A percentile compares a stretch with the other conserved stretches of the same genome.
Evolutionary conservation across 1,284 basidiomycete genomes (phyloP).

Genomic region (Fomitopsis schrenkii): DNA sequence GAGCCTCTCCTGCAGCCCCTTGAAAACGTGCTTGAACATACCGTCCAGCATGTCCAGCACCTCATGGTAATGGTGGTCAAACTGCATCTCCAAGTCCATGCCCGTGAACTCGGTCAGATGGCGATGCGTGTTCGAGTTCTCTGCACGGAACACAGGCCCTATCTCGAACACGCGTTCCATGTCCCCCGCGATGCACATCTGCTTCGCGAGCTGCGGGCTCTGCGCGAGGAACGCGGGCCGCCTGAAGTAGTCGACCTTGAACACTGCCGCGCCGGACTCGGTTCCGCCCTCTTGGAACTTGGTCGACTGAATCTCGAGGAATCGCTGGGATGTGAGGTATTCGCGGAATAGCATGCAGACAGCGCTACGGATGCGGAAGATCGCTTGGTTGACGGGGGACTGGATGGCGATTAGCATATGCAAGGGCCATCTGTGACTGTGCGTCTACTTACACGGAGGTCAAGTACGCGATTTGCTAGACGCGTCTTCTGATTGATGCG

Average conservation of each 20-base stretch:
- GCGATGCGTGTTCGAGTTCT: slow-evolving; percentile 71
- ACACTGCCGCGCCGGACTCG: slow-evolving; percentile 65
- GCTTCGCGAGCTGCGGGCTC: slow-evolving; percentile 69
- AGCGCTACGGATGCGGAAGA: slow-evolving; percentile 64
- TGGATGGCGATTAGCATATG: neutral
- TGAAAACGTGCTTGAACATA: slow-evolving; percentile 36
- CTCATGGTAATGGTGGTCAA: slow-evolving; percentile 67
- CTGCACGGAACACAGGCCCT: slow-evolving; percentile 68
- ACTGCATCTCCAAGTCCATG: slow-evolving; percentile 71
- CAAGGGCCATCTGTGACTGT: neutral
- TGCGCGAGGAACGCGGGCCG: slow-evolving; percentile 64
- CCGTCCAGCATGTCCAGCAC: slow-evolving; percentile 37
- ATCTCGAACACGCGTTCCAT: slow-evolving; percentile 73
- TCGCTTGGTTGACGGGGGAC: slow-evolving; percentile 65
- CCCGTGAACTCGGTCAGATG: slow-evolving; percentile 77
- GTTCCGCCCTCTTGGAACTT: slow-evolving; percentile 74
- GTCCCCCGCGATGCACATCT: slow-evolving; percentile 74
- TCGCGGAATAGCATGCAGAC: slow-evolving; percentile 63
- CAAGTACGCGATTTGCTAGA: slow-evolving; percentile 65
- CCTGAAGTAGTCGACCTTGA: slow-evolving; percentile 73
- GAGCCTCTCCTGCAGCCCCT: slow-evolving; percentile 28
- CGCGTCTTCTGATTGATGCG: slow-evolving; percentile 54
- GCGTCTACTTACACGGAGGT: slow-evolving; percentile 40
- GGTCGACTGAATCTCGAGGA: slow-evolving; percentile 67
- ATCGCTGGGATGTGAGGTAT: slow-evolving; percentile 49